Base-by-base conservation (phyloP, 331 rosid genomes). In the Quercus phellos region DNA sequence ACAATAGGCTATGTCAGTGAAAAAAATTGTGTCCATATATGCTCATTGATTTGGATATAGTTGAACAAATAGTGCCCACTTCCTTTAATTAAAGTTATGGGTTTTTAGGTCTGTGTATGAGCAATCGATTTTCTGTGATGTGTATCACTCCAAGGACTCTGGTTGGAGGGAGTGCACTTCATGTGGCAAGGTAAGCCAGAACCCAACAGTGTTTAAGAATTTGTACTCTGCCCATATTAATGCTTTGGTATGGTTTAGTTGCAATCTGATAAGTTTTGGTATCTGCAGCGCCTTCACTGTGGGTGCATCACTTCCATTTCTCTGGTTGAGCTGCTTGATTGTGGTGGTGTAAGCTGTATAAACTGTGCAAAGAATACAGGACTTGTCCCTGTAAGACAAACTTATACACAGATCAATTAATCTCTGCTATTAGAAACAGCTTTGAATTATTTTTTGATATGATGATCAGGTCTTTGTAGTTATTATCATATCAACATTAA, bases 111-210 rank as follows among this genome's bases (percentile, higher is more conserved):
- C 92, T 89, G 97, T 90, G 3, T 93, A 91, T 77, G 99, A 95
- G 84, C 89, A 93, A 79, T 91, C 90, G 21, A 43, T 81, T 5
- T 95, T 84, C 84, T 95, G 99, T 79, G 90, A 89, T 56, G 70
- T 84, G n/a, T 95, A 86, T 81, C 99, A 95, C 77, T 79, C 91
- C 12, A 79, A 86, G 26, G 99, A 93, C 77, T 88, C 99, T 70
- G 98, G 99, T 76, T 95, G 99, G 99, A 89, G 99, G 83, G 92
- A 95, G 58, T 95, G 99, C 79, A 51, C 81, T 32, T 75, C 77
- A 24, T 95, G 99, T 80, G 89, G 93, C 84, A 95, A 93, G 99
- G 99, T 93, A 81, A 83, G 70, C 38, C 42, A 42, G 19, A 18
- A 70, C 14, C 73, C 59, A 13, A 56, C 16, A 73, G 18, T 66